Base-by-base conservation (phyloP, 768 basidiomycete genomes). In the Chalciporus chontae region DNA sequence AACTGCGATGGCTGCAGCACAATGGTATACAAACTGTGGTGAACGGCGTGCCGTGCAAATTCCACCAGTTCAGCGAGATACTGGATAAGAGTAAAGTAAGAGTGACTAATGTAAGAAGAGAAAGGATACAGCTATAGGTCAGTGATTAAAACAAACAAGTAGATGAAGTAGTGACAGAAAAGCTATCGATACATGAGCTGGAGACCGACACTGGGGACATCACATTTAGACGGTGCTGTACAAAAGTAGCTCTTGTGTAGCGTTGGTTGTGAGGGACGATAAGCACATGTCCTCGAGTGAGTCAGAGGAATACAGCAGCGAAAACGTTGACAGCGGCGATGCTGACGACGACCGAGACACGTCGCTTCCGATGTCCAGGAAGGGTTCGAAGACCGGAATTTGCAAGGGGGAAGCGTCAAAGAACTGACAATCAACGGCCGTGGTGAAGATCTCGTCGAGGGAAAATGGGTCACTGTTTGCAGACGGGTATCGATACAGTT, bases 281-380 rank as follows among this genome's bases (percentile, higher is more conserved):
- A 43, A 51, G n/a, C 43, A 11, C 43, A 45, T 32, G 10, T 57
- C 50, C 15, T 57, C 51, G 21, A 48, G 27, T 4, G 48, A 51
- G 41, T 51, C 41, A 23, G 43, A 23, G 21, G 46, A 23, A 50
- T 56, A 54, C 7, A 64, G 43, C 18, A 48, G 14, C 40, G 58
- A 58, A 50, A 61, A 56, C 17, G 48, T 54, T 27, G 69, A 67
- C 19, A 55, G 53, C 32, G 64, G 62, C 6, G 63, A 61, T 40
- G 62, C 59, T 27, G 51, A 59, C 11, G 49, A 48, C 10, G 62
- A 64, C 24, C 52, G 57, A 9, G 48, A 55, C 24, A 41, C 46
- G 19, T 58, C 52, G 13, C 51, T 57, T 32, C 47, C 47, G 5
- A 47, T 34, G 49, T 59, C 61, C 38, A 45, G 40, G 43, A 61